A percentile compares a stretch with the other conserved stretches of the same genome.
Conservation (phyloP, 345 rosid species). For the Citrus medica region DNA sequence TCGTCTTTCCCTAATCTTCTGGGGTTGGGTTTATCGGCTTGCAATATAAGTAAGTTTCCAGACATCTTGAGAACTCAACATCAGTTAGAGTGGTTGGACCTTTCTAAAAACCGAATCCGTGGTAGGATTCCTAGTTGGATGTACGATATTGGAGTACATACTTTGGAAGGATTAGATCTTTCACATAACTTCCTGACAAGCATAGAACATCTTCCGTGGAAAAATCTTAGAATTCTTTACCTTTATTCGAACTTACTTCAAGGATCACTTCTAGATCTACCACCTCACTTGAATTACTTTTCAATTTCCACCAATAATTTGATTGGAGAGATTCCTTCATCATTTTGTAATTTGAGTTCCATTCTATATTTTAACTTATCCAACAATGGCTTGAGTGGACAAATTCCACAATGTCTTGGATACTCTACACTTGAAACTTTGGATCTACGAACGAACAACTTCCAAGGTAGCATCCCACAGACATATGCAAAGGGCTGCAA, state of each 20-base stretch:
- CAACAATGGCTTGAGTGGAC: too few species aligned
- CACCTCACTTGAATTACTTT: fast-evolving
- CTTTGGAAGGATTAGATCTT: neutral
- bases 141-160: neutral
- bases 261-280: too few species aligned
- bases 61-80: neutral
- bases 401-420: too few species aligned
- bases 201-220: neutral
- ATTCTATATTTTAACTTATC: too few species aligned
- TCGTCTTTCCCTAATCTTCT: neutral
- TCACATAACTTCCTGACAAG: neutral
- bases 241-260: too few species aligned
- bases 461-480: neutral
- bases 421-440: neutral
- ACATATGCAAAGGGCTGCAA: too few species aligned
- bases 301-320: too few species aligned
- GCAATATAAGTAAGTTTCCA: neutral
- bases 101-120: neutral
- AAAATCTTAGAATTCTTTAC: too few species aligned
- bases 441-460: neutral
- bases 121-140: neutral
- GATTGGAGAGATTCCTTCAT: too few species aligned
- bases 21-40: neutral
- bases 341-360: too few species aligned
- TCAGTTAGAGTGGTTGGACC: neutral